Evolutionary conservation across 2,329 filamentous ascomycete genomes (phyloP).

Genomic region (Beauveria bassiana): DNA sequence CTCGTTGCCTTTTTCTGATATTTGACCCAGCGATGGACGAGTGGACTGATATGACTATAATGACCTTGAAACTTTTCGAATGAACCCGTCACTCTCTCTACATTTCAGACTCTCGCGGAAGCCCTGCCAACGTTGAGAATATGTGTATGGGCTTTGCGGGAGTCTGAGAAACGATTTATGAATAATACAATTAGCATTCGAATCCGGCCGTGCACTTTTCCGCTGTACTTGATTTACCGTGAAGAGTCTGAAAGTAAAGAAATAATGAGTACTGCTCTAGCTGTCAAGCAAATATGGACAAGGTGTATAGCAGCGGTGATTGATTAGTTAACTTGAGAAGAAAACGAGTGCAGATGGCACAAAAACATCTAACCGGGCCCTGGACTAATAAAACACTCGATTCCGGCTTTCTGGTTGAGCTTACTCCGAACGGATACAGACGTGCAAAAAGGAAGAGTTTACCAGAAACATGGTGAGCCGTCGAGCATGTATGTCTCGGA

Average conservation of each 20-base stretch:
- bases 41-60: conserved; percentile 10
- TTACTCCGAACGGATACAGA: no score
- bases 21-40: conserved; percentile 7
- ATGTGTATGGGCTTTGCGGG: neutral
- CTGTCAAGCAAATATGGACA: neutral
- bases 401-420: no score
- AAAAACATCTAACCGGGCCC: no score
- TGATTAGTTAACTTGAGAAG: no score
- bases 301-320: no score
- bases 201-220: neutral
- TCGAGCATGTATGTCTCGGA: no score
- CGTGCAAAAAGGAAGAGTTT: no score
- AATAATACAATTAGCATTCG: conserved; percentile 6
- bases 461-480: no score
- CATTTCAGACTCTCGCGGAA: neutral
- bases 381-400: no score
- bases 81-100: neutral
- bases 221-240: no score
- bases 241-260: no score
- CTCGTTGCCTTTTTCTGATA: neutral
- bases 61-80: conserved; percentile 1
- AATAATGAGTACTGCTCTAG: neutral
- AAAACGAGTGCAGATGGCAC: no score
- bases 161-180: neutral
- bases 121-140: neutral